Conservation (phyloP, 2,329 filamentous ascomycete species). For the Hymenoscyphus albidus region DNA sequence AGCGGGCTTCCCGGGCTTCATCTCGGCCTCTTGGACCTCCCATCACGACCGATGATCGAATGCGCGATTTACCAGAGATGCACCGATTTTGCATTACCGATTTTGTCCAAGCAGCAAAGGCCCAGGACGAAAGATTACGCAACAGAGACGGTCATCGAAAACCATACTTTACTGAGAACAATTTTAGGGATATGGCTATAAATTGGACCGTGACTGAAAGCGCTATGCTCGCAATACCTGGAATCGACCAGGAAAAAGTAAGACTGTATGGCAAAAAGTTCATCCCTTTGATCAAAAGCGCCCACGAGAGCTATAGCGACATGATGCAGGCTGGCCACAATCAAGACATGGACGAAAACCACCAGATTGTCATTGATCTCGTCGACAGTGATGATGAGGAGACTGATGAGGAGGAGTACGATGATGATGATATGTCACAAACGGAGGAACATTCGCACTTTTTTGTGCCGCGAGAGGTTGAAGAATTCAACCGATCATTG, state of each 20-base stretch:
- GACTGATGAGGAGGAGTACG: slow-evolving; percentile 25
- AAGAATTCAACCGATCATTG: slow-evolving; percentile 10
- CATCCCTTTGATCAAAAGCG: slow-evolving; percentile 52
- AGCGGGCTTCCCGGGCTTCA: background rate
- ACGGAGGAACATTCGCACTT: slow-evolving; percentile 16
- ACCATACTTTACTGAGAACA: slow-evolving; percentile 63
- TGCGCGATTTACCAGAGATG: slow-evolving; percentile 52
- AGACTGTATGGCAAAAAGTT: slow-evolving; percentile 57
- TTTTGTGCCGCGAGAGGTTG: slow-evolving; percentile 8
- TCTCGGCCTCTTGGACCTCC: slow-evolving; percentile 49
- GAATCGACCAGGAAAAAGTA: slow-evolving; percentile 61
- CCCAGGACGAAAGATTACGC: slow-evolving; percentile 57
- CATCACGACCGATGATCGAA: slow-evolving; percentile 53
- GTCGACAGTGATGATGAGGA: slow-evolving; percentile 36
- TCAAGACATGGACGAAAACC: slow-evolving; percentile 31
- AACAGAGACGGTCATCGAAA: slow-evolving; percentile 53
- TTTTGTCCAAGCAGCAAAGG: slow-evolving; percentile 62
- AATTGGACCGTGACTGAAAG: slow-evolving; percentile 59
- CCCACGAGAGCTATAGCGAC: slow-evolving; percentile 45
- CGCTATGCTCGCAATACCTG: slow-evolving; percentile 60
- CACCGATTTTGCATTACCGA: slow-evolving; percentile 60
- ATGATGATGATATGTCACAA: slow-evolving; percentile 13
- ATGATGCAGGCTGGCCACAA: slow-evolving; percentile 41
- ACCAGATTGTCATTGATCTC: slow-evolving; percentile 51
- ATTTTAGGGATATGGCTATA: slow-evolving; percentile 71